phyloP scores from a whole-genome alignment of 164 flowering plant genomes.

The Sedum album region DNA sequence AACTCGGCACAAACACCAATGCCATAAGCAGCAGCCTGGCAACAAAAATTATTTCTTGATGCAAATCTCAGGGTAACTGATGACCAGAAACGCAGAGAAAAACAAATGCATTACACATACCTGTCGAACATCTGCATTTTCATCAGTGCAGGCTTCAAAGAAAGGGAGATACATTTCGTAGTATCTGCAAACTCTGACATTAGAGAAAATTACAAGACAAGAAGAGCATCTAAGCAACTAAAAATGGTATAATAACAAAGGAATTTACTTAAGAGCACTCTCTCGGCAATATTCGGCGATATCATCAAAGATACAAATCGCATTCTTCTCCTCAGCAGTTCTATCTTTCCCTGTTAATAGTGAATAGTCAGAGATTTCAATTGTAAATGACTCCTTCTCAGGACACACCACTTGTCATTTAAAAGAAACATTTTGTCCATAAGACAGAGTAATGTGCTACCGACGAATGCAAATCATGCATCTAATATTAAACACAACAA shows the following conservation, averaged over 20 bases:
- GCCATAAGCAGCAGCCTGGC: constrained; percentile 98
- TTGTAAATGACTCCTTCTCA: background rate
- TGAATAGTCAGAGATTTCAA: background rate
- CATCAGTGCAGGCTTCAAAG: too few species aligned
- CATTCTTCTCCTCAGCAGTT: constrained; percentile 58
- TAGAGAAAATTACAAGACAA: too few species aligned
- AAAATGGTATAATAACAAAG: constrained; percentile 2
- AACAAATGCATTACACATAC: constrained; percentile 52
- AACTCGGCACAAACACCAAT: too few species aligned
- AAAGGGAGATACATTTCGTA: too few species aligned
- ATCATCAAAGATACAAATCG: too few species aligned
- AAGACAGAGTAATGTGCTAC: too few species aligned
- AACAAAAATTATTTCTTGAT: constrained; percentile 35
- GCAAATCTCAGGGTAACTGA: constrained; percentile 54
- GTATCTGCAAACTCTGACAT: constrained; percentile 29
- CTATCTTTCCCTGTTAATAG: constrained; percentile 53
- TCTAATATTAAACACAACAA: too few species aligned
- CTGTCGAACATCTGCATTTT: too few species aligned
- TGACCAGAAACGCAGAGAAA: constrained; percentile 64
- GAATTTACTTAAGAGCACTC: too few species aligned
- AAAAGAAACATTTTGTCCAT: too few species aligned
- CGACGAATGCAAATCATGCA: too few species aligned
- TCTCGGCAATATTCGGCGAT: too few species aligned
- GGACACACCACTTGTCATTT: background rate
- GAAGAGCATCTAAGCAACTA: background rate